Evolutionary conservation across 768 basidiomycete species (phyloP), one percentile per base, ranked within the genome.

Genomic region (Pluteus cervinus): DNA sequence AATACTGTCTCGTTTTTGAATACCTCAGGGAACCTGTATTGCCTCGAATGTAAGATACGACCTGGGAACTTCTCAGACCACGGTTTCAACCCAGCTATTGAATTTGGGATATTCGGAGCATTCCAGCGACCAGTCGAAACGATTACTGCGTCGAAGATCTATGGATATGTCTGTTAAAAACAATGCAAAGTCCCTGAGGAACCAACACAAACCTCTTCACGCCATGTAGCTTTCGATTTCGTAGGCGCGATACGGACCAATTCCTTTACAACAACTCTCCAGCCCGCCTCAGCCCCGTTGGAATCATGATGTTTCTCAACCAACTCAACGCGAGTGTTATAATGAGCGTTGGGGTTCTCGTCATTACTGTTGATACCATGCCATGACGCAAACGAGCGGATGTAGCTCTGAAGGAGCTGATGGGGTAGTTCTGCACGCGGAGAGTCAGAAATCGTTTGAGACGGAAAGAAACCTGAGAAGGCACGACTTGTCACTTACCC

Each of bases 321-420:
- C 9, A 50, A 52, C 38, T 75, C 71, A 5, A 75, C 69, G 8
- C 71, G 66, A 0, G 72, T 74, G 49, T 68, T 68, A 50, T 66
- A 73, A 3, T 61, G 59, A 2, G 61, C 41, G 16, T 60, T 49
- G 0, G 57, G 54, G 37, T 61, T 69, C 6, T 53, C 50, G 36
- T 71, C 71, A 36, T 73, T 62, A 41, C 54, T 60, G 47, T 69
- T 69, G 16, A 70, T 41, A n/a, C 61, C 58, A 23, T 62, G 62
- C 46, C 54, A 63, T 2, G 65, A 65, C 5, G 66, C 64, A 38
- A 67, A 73, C 1, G 61, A 52, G 15, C 63, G 63, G 7, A 71
- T 39, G 42, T 74, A 68, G 25, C 57, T 51, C 38, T 54, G 49
- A 24, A 66, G 24, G 31, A 57, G 52, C 4, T 51, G 47, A 22